Base-by-base conservation (phyloP, 257 asterid genomes). In the Forsythia suspensa region DNA sequence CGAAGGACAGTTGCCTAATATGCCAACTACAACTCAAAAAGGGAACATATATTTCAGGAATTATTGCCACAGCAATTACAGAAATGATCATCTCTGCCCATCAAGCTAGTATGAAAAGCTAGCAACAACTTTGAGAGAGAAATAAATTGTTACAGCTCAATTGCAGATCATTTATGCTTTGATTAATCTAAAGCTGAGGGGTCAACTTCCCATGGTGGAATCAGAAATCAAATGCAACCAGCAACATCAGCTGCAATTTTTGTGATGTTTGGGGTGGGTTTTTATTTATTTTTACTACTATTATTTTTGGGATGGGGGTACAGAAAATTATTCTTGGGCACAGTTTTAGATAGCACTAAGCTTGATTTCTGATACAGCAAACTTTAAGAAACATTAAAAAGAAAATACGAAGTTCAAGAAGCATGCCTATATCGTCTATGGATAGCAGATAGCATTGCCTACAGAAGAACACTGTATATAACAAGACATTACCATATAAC, bases 401-500 rank as follows among this genome's bases (percentile, higher is more conserved):
- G 43, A 40, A 42, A 13, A 48, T 48, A 68, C 48, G 71, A 41
- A 70, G 39, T 16, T 8, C 8, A 59, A 29, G 37, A 16, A 70
- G 74, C 38, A 46, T 44, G 71, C 72, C 34, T 48, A 34, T 11
- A 34, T 36, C 21, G 40, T 46, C 38, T 37, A 16, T 67, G 63
- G 8, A 70, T 55, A 37, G 36, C 68, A 79, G 18, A 61, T 52
- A 74, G 40, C 51, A 59, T 34, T 39, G 59, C 57, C 74, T 41
- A 51, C 13, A 29, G 63, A 78, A 75, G 63, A 51, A 43, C 15
- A 5, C 63, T 42, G 63, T 10, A 67, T 6, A 8, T 66, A 7
- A 80, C 2, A 11, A 75, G 73, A 41, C 74, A 79, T 85, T 95
- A 95, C 99, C 98, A 76, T 93, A 95, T 80, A 95, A 82, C 99